Conservation (phyloP, 768 basidiomycete species). For the Chalciporus sphaerocephalus region DNA sequence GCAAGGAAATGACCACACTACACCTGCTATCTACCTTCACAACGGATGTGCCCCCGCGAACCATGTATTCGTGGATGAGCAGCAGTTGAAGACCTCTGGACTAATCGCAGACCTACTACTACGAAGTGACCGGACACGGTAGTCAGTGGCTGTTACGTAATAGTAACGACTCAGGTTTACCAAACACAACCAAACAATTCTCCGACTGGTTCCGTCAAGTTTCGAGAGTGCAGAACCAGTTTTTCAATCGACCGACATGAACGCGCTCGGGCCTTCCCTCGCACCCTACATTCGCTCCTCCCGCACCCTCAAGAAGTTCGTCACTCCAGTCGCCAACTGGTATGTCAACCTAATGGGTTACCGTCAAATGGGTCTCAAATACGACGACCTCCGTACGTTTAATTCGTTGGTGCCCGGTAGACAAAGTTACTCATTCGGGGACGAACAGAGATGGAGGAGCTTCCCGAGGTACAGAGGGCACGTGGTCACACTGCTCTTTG, state of each 20-base stretch:
- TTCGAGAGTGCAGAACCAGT: no score
- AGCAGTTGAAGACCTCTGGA: no score
- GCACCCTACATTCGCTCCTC: slow-evolving; percentile 72
- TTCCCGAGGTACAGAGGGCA: slow-evolving; percentile 73
- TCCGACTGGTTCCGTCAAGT: slow-evolving; percentile 23
- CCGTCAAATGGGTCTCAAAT: slow-evolving; percentile 82
- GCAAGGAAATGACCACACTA: no score
- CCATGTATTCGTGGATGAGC: no score
- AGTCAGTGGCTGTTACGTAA: no score
- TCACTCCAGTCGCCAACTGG: slow-evolving; percentile 78
- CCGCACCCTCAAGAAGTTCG: slow-evolving; percentile 57
- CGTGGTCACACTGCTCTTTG: background rate
- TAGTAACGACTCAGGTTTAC: no score
- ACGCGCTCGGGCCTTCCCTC: slow-evolving; percentile 64
- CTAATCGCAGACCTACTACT: no score
- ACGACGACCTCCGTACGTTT: slow-evolving; percentile 89
- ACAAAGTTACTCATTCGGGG: background rate
- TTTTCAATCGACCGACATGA: slow-evolving; percentile 21
- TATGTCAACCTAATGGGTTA: slow-evolving; percentile 81
- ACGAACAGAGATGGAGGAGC: slow-evolving; percentile 68
- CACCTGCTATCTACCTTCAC: no score
- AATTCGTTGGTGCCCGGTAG: slow-evolving; percentile 3
- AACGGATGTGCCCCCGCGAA: no score
- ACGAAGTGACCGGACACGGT: no score
- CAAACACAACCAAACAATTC: slow-evolving; percentile 44